A percentile compares a stretch with the other conserved stretches of the same genome.
Conservation (phyloP, 2,329 filamentous ascomycete genomes). For the Colletotrichum magnum region DNA sequence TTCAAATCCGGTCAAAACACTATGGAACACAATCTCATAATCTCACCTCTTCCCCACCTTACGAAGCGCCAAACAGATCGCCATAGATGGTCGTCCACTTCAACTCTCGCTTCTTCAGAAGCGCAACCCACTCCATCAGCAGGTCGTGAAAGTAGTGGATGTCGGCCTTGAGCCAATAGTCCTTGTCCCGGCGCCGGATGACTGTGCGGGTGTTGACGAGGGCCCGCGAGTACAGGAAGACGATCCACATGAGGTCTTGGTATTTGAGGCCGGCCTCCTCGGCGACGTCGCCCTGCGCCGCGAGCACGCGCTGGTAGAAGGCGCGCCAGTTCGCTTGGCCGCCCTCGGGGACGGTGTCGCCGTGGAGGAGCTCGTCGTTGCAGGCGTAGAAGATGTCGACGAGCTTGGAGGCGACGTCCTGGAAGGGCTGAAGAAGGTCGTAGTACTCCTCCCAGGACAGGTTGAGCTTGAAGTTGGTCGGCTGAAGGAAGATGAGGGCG, state of each 20-base stretch:
- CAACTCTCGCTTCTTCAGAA: constrained; percentile 1
- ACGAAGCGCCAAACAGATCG: not conserved
- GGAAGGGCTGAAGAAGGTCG: constrained; percentile 20
- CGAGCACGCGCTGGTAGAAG: constrained; percentile 23
- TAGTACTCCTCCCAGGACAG: constrained; percentile 29
- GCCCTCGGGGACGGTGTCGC: not conserved
- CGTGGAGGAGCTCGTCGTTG: constrained; percentile 9
- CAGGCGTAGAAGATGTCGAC: constrained; percentile 26
- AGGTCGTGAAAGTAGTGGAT: constrained; percentile 29
- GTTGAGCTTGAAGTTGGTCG: constrained; percentile 13
- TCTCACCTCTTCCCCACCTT: not conserved
- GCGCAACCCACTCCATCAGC: constrained; percentile 19
- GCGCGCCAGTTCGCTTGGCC: not conserved
- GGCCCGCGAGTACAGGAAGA: constrained; percentile 23
- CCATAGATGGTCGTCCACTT: constrained; percentile 11
- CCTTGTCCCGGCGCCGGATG: not conserved
- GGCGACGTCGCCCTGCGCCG: not conserved
- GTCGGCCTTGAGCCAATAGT: constrained; percentile 9
- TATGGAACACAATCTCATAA: not conserved
- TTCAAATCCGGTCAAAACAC: no score
- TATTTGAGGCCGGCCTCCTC: not conserved
- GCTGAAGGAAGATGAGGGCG: constrained; percentile 24
- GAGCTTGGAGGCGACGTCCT: constrained; percentile 24
- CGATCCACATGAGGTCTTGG: constrained; percentile 33
- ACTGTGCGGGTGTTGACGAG: constrained; percentile 3